Conservation (phyloP, 148 eudicot genomes). For the Polygonum aviculare region DNA sequence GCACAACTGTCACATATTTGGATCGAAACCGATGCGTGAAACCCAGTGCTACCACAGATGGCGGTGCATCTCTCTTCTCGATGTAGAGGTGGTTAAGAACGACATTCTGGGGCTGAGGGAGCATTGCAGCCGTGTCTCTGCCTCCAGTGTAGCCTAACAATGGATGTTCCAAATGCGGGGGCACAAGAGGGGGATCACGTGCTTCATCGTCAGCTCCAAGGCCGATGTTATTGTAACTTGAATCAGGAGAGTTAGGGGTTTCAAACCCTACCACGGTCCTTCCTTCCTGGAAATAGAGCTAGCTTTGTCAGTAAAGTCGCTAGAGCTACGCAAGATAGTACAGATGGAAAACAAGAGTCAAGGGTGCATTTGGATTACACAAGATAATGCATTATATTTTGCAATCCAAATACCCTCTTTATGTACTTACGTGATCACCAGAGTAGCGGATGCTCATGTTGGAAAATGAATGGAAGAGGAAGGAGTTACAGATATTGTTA, state of each 20-base stretch:
- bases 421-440: slow-evolving; percentile 23
- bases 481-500: background rate
- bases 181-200: slow-evolving; percentile 71
- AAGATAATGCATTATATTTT: too few relatives aligned
- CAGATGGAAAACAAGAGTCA: background rate
- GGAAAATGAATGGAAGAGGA: slow-evolving; percentile 8
- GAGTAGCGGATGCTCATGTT: slow-evolving; percentile 29
- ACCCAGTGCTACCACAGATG: slow-evolving; percentile 85
- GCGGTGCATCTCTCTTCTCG: slow-evolving; percentile 68
- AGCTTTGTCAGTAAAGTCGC: slow-evolving; percentile 2
- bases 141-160: slow-evolving; percentile 42
- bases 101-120: slow-evolving; percentile 69
- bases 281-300: slow-evolving; percentile 33
- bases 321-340: background rate
- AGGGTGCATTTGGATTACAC: too few relatives aligned
- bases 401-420: background rate
- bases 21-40: slow-evolving; percentile 82
- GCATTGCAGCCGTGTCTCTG: slow-evolving; percentile 33
- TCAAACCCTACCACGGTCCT: slow-evolving; percentile 81
- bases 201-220: slow-evolving; percentile 64
- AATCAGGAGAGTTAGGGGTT: slow-evolving; percentile 66
- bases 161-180: slow-evolving; percentile 73
- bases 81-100: slow-evolving; percentile 85
- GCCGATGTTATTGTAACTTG: slow-evolving; percentile 61
- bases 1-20: slow-evolving; percentile 82